Evolutionary conservation across 2,329 filamentous ascomycete species (phyloP), one percentile per base, ranked within the genome.

Genomic region (Cryphonectria parasitica): DNA sequence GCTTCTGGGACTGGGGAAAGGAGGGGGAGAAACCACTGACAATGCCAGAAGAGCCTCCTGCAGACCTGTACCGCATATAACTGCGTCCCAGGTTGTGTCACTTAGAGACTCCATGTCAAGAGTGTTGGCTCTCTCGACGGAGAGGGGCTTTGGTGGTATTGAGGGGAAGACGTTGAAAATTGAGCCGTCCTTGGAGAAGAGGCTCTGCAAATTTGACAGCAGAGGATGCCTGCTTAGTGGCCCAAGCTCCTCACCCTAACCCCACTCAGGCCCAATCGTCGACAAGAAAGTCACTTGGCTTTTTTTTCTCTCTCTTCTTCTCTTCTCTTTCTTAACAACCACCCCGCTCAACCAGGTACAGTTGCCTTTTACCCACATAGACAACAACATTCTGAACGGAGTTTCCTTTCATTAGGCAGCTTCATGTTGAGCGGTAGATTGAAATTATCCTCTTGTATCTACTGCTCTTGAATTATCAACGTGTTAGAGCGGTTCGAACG

Each of bases 401-500:
- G 77, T 75, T 74, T 68, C 79, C 85, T 87, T 87, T 87, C 87
- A 88, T 82, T 88, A 88, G 84, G 81, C 79, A 77, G 80, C 80
- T 80, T 81, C 75, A 75, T 80, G 82, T 82, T 84, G 87, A 85
- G 89, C 87, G 90, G 86, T 80, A 92, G 89, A 92, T 82, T 75
- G 81, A 88, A 77, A 72, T n/a, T 49, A 71, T 81, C 91, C 86
- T 89, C 90, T 90, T 90, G 91, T 94, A 94, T 94, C 91, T 94
- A 90, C 91, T 92, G 90, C 91, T 90, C 90, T 92, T 87, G 91
- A 94, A 88, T 90, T 82, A 82, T 82, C 80, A 84, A 72, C 85
- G 85, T 93, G 91, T 93, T 88, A 89, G 90, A 90, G 91, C 90
- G 86, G 91, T 91, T 94, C 91, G 91, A 92, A 91, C 90, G 89